Evolutionary conservation across 2,329 filamentous ascomycete species (phyloP), one percentile per base, ranked within the genome.

Genomic region (Trichoderma atrobrunneum): DNA sequence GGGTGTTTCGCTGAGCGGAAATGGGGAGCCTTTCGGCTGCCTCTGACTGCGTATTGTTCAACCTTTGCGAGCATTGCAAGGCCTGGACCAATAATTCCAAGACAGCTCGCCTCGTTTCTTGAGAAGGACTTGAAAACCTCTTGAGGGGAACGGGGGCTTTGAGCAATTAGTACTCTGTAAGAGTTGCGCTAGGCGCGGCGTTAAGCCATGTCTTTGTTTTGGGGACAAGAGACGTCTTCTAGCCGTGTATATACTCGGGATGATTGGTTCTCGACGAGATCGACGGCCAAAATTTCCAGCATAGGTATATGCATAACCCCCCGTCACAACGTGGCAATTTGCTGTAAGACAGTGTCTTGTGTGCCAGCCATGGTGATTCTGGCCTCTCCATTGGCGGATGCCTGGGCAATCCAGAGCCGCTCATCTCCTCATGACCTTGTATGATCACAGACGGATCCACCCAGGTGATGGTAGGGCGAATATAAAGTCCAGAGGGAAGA

Each of bases 191-290:
- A 66, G 30, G 48, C 30, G 48, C 21, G 32, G 48, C 10, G n/a
- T 28, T n/a, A 16, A n/a, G 51, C 18, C 51, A 30, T 59, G 32
- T 67, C 54, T 28, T 51, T 57, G 54, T 36, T 43, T 18, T 24
- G 26, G n/a, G 24, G 24, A 10, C 11, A 36, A 59, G 11, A 39
- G 18, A 14, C 16, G 21, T 10, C 21, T 11, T 26, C 54, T 21
- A 36, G 14, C 18, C n/a, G 24, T 36, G 56, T 43, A 34, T 59
- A 6, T 26, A 16, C 8, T 18, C 8, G 51, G 26, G 36, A 51
- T 67, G 66, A 69, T 69, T 69, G 66, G 66, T 5, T 26, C n/a
- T 14, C 36, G 8, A 34, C n/a, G 24, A 51, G 66, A 69, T 69
- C 66, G 11, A 24, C 66, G 12, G 8, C 5, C 28, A 34, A 24